phyloP scores from a whole-genome alignment of 2,329 filamentous ascomycete genomes.

The Aspergillus ruber region DNA sequence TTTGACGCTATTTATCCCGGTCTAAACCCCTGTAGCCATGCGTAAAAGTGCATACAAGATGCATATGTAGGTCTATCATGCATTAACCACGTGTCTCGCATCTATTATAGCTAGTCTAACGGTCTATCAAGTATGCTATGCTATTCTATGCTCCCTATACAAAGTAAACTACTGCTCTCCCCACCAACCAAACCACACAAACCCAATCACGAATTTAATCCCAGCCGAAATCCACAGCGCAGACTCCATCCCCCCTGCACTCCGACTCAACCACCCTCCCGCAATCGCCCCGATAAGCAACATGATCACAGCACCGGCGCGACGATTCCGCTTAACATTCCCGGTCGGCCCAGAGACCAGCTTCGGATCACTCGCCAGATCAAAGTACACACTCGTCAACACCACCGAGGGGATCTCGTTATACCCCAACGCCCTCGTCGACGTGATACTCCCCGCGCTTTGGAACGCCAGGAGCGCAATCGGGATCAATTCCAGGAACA shows the following conservation, averaged over 20 bases:
- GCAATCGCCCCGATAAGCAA: slow-evolving; percentile 36
- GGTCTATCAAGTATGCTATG: too few species aligned
- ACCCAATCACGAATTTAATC: slow-evolving; percentile 31
- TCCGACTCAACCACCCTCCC: slow-evolving; percentile 39
- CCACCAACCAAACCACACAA: slow-evolving; percentile 35
- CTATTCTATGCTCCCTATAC: too few species aligned
- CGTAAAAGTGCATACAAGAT: neutral
- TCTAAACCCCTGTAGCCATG: neutral
- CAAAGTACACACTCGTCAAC: slow-evolving; percentile 42
- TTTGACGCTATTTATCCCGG: slow-evolving; percentile 19
- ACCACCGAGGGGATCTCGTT: slow-evolving; percentile 43
- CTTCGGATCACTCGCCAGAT: slow-evolving; percentile 38
- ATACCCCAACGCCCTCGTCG: slow-evolving; percentile 35
- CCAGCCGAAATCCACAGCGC: slow-evolving; percentile 39
- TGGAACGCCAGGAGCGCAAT: slow-evolving; percentile 41
- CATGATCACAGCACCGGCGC: slow-evolving; percentile 31
- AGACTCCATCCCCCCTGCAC: slow-evolving; percentile 36
- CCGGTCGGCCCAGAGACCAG: slow-evolving; percentile 25
- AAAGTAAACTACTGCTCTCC: neutral
- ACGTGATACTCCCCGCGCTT: slow-evolving; percentile 39
- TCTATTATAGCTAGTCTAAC: too few species aligned
- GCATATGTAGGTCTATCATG: too few species aligned
- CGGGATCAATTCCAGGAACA: slow-evolving; percentile 38
- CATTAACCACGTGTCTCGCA: too few species aligned
- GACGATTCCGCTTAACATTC: slow-evolving; percentile 35